These are phyloP conservation scores for Apium graveolens DNA, from an alignment of 129 eudicot genomes.

Conservation along the genomic window DNA sequence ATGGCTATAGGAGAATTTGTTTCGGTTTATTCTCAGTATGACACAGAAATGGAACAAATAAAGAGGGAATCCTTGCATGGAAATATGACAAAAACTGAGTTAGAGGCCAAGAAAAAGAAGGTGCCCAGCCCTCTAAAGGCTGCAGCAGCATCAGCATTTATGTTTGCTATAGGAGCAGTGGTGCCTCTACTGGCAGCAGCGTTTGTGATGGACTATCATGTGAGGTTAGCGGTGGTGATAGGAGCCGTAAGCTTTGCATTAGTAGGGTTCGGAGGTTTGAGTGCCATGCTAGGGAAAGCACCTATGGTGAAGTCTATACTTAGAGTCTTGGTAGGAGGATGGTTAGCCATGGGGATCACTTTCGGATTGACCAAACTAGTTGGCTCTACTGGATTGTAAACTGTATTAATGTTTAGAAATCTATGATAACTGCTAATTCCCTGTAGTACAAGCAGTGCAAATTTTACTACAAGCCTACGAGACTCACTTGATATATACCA, in stretches of 20 bases:
- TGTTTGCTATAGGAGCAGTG: constrained; percentile 49
- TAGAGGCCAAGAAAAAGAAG: constrained; percentile 24
- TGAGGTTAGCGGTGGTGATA: constrained; percentile 53
- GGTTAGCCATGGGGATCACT: constrained; percentile 65
- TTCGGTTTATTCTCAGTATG: constrained; percentile 64
- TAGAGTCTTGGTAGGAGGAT: constrained; percentile 67
- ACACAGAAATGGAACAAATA: constrained; percentile 58
- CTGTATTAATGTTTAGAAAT: not conserved
- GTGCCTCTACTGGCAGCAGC: constrained; percentile 63
- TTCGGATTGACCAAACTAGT: constrained; percentile 56
- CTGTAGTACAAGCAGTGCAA: not conserved
- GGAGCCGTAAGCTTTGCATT: constrained; percentile 45
- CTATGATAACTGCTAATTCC: not conserved
- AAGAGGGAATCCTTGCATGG: constrained; percentile 26
- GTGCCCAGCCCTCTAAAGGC: constrained; percentile 63
- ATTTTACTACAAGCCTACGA: not conserved
- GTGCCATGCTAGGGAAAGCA: constrained; percentile 50
- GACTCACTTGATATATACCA: not conserved
- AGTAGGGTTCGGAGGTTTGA: constrained; percentile 50
- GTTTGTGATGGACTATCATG: constrained; percentile 29
- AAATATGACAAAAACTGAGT: not conserved
- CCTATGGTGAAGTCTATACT: constrained; percentile 51
- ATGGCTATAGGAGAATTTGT: constrained; percentile 77
- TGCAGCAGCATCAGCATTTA: constrained; percentile 47
- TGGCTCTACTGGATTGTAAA: constrained; percentile 28